These are phyloP conservation scores for Phalaenopsis equestris DNA, from an alignment of 106 monocot genomes.

Conservation along the genomic window DNA sequence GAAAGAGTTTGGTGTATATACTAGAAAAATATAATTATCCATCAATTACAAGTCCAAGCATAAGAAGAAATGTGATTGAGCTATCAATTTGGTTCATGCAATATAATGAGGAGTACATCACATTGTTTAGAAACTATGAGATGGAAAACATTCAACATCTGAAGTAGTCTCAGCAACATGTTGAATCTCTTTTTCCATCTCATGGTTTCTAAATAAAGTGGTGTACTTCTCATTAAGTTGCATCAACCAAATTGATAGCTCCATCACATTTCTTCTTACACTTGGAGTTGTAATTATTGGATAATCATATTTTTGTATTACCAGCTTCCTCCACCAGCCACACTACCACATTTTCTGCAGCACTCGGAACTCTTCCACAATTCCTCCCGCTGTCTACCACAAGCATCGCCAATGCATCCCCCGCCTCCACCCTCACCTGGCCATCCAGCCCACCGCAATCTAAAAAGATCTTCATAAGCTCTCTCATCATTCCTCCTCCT, in stretches of 20 bases:
- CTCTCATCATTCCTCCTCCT: constrained; percentile 34
- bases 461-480: constrained; percentile 31
- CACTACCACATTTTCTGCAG: too few species aligned
- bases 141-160: constrained; percentile 69
- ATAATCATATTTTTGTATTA: constrained; percentile 16
- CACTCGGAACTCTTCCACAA: too few species aligned
- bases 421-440: too few species aligned
- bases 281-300: constrained; percentile 50
- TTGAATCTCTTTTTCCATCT: constrained; percentile 31
- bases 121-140: constrained; percentile 20
- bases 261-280: constrained; percentile 59
- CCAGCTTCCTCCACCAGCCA: too few species aligned
- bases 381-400: too few species aligned
- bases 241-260: constrained; percentile 64
- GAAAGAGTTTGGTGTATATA: constrained; percentile 26
- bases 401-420: too few species aligned
- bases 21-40: constrained; percentile 35
- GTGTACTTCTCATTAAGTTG: constrained; percentile 11
- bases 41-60: constrained; percentile 42
- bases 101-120: constrained; percentile 7
- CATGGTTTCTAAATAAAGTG: constrained; percentile 17
- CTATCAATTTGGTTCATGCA: constrained; percentile 59
- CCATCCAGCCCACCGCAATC: not conserved
- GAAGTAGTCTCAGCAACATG: constrained; percentile 57
- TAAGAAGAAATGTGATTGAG: constrained; percentile 62